Evolutionary conservation across 768 basidiomycete species (phyloP), one percentile per base, ranked within the genome.

Genomic region (Cystofilobasidium macerans): DNA sequence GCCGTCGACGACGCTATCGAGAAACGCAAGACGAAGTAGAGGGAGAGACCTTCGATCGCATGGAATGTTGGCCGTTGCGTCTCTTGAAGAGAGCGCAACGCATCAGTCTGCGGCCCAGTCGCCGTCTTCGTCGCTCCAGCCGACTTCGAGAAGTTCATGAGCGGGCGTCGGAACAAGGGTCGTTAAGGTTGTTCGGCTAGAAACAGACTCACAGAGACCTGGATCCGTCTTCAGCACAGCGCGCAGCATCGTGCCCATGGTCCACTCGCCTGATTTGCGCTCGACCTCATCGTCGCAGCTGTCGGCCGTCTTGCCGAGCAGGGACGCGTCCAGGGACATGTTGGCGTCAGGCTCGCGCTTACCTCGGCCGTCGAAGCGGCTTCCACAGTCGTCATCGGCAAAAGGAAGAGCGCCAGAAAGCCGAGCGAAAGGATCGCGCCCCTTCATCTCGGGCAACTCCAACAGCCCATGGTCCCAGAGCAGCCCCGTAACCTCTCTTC

Each of bases 1-100:
- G 80, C 81, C 26, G 85, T 94, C 38, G 81, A 85, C 69, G 76
- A 81, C 26, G 88, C 60, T 20, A 65, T 70, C 47, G 61, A 40
- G 35, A 67, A 61, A 65, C 16, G 51, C 18, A 54, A 54, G 51
- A 16, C 16, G 51, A 20, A 42, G 42, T 20, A 14, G 5, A 7
- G 42, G 14, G 42, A 54, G 51, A 22, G 18, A 16, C 3, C 28
- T 26, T 32, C 3, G 51, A 30, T n/a, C n/a, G 45, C 45, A n/a
- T 47, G 24, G 45, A 47, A n/a, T 7, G 4, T 3, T 12, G 45
- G 4, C 13, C 8, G 7, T 13, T 24, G 51, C 14, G 28, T 32
- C 2, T 30, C 28, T 30, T 54, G 48, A 30, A 51, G 48, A 26
- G 48, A 26, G n/a, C 20, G 48, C 28, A 9, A 30, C 4, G 48